Evolutionary conservation across 768 basidiomycete species (phyloP).

Genomic region (Rhodotorula babjevae): DNA sequence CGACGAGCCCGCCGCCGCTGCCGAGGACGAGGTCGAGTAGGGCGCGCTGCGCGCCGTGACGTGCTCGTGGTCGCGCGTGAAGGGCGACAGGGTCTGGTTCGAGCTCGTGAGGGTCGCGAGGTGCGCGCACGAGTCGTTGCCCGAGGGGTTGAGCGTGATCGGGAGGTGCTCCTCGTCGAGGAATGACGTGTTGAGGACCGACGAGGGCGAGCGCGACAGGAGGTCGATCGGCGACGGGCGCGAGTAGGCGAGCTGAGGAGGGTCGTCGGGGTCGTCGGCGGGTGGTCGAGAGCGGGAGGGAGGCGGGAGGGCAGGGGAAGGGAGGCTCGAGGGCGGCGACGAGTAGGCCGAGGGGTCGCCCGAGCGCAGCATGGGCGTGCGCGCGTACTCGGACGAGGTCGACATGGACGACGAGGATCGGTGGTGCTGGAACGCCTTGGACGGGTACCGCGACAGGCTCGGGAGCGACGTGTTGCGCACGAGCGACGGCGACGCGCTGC

Average conservation of each 20-base stretch:
- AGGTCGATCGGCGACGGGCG: constrained; percentile 33
- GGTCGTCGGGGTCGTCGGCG: background rate
- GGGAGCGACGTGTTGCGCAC: constrained; percentile 26
- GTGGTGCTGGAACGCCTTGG: background rate
- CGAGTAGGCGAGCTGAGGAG: constrained; percentile 3
- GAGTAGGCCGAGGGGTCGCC: too few species aligned
- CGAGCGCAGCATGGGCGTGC: background rate
- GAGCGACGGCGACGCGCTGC: background rate
- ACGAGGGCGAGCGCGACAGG: constrained; percentile 35
- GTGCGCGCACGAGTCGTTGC: constrained; percentile 74
- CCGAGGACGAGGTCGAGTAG: background rate
- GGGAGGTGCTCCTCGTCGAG: constrained; percentile 22
- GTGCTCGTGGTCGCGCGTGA: constrained; percentile 81
- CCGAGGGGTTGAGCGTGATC: constrained; percentile 58
- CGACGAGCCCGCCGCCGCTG: background rate
- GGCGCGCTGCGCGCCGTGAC: constrained; percentile 56
- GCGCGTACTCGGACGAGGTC: constrained; percentile 33
- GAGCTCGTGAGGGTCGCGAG: constrained; percentile 78
- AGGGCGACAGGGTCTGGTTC: constrained; percentile 90
- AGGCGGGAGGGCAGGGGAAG: background rate
- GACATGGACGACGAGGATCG: background rate
- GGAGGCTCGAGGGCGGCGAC: too few species aligned
- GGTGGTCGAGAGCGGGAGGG: background rate
- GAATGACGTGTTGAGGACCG: constrained; percentile 24
- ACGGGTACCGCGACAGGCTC: constrained; percentile 1